A percentile compares a stretch with the other conserved stretches of the same genome.
These are phyloP conservation scores for Corynascus novoguineensis DNA, from an alignment of 495 filamentous ascomycete genomes.

Conservation along the genomic window DNA sequence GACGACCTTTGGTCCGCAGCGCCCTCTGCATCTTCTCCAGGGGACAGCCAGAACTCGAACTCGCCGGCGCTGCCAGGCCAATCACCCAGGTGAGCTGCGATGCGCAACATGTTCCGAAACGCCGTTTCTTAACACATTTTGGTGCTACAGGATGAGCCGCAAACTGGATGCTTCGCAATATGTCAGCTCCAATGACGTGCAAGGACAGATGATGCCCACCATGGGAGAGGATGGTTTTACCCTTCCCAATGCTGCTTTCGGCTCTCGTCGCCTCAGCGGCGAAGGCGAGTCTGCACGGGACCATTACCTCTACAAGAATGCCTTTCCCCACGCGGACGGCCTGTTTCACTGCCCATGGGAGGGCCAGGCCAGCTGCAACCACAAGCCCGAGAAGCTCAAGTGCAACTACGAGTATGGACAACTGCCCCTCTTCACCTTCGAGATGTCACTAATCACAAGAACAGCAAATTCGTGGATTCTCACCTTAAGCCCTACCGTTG, in stretches of 20 bases:
- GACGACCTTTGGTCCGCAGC: conserved; percentile 44
- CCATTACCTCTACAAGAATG: conserved; percentile 71
- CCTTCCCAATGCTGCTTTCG: conserved; percentile 37
- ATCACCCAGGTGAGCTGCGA: conserved; percentile 45
- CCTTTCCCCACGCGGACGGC: conserved; percentile 60
- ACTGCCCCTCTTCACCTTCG: conserved; percentile 9
- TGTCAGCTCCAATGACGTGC: conserved; percentile 40
- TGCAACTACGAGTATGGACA: conserved; percentile 89
- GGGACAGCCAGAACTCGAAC: conserved; percentile 41
- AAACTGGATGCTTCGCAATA: conserved; percentile 30
- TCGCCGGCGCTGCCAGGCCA: conserved; percentile 43
- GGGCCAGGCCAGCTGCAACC: conserved; percentile 67
- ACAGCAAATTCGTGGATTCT: conserved; percentile 90
- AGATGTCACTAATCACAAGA: conserved; percentile 32
- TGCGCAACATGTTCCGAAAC: conserved; percentile 12
- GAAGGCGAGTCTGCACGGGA: conserved; percentile 64
- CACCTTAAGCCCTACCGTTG: conserved; percentile 92
- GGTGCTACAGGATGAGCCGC: conserved; percentile 26
- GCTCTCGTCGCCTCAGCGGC: conserved; percentile 41
- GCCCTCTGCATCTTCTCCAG: conserved; percentile 37
- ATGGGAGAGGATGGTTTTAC: conserved; percentile 41
- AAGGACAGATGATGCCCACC: conserved; percentile 32
- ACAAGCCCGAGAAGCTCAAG: conserved; percentile 85
- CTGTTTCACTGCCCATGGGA: conserved; percentile 89
- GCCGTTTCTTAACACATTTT: conserved; percentile 23